Evolutionary conservation across 768 basidiomycete genomes (phyloP).

Genomic region (Cytidiella melzeri): DNA sequence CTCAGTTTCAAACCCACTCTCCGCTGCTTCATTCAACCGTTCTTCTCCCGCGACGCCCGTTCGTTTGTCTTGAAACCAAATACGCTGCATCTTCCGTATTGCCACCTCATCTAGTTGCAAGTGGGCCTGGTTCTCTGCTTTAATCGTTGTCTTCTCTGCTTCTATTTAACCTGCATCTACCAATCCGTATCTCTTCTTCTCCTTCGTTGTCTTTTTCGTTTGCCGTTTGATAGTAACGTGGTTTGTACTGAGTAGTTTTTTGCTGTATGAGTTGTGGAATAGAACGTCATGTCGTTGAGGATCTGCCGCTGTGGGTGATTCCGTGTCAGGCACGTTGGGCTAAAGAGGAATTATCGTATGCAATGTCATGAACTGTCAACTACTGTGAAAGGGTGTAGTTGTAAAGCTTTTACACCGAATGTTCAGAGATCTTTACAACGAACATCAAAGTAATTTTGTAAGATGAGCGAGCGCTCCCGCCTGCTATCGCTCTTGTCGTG

Average conservation of each 20-base stretch:
- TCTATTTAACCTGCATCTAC: neutral
- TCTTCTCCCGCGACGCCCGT: neutral
- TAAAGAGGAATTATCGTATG: neutral
- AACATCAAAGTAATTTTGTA: neutral
- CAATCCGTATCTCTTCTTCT: neutral
- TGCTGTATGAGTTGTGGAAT: neutral
- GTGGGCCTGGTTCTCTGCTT: neutral
- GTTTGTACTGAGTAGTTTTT: neutral
- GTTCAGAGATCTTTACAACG: neutral
- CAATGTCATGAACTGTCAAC: neutral
- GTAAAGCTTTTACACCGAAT: neutral
- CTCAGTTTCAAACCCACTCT: neutral
- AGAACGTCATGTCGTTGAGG: neutral
- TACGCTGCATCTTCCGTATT: neutral
- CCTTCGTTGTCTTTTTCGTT: neutral
- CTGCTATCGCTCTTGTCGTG: neutral
- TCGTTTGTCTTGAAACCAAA: neutral
- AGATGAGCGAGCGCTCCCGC: neutral
- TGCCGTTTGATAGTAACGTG: neutral
- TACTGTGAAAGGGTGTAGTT: neutral
- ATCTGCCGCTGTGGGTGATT: neutral
- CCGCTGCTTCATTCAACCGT: neutral
- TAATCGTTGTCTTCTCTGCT: neutral
- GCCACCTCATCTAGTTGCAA: neutral
- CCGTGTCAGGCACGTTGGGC: neutral